A percentile compares a stretch with the other conserved stretches of the same genome.
These are phyloP conservation scores for Komagataella phaffii DNA, from an alignment of 805 yeast genomes.

Conservation along the genomic window DNA sequence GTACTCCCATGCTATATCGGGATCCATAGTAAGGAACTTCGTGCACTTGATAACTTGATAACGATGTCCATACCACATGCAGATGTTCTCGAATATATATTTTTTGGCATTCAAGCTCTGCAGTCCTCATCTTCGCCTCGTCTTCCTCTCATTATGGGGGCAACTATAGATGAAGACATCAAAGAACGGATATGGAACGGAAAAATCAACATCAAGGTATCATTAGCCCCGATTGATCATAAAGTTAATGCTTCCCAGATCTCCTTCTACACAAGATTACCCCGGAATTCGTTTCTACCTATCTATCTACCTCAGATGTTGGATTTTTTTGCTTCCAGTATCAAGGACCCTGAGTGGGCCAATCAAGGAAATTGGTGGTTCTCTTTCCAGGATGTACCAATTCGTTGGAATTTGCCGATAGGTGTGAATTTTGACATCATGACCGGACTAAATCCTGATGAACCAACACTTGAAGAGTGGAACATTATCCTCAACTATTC, in stretches of 20 bases:
- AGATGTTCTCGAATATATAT: neutral
- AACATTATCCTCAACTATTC: constrained; percentile 26
- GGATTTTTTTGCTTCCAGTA: constrained; percentile 20
- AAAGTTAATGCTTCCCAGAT: constrained; percentile 10
- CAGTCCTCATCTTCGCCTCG: neutral
- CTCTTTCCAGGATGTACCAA: constrained; percentile 46
- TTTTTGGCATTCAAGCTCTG: neutral
- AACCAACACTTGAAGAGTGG: constrained; percentile 22
- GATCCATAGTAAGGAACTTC: neutral
- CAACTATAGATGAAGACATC: neutral
- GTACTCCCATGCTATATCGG: neutral
- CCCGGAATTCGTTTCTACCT: constrained; percentile 43
- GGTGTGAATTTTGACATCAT: constrained; percentile 53
- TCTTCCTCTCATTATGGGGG: neutral
- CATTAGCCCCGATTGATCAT: constrained; percentile 12
- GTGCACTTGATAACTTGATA: neutral
- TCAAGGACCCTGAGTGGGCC: constrained; percentile 11
- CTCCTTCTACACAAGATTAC: constrained; percentile 7
- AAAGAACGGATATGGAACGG: constrained; percentile 36
- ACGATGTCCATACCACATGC: neutral
- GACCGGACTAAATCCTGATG: constrained; percentile 22
- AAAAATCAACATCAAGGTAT: constrained; percentile 27
- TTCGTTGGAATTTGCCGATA: constrained; percentile 68
- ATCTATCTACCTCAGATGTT: constrained; percentile 22
- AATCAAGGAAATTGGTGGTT: constrained; percentile 41